phyloP scores from a whole-genome alignment of 805 yeast species.

The Helenozyma baotianmanensis region DNA sequence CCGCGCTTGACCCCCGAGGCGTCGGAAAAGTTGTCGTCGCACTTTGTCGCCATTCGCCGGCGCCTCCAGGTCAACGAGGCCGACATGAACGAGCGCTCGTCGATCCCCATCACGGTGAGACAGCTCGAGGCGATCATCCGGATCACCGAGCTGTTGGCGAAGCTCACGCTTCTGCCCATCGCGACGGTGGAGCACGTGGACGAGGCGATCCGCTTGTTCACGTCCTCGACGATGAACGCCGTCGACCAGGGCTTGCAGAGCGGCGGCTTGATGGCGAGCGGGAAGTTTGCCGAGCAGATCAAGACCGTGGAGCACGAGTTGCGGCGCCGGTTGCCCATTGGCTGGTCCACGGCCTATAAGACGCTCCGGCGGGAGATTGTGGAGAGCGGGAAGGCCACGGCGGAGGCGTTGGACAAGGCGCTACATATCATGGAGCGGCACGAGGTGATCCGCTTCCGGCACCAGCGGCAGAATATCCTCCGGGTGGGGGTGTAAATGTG shows the following conservation, averaged over 20 bases:
- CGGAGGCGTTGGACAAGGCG: slow-evolving; percentile 78
- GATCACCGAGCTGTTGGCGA: slow-evolving; percentile 91
- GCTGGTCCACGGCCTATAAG: slow-evolving; percentile 89
- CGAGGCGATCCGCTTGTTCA: slow-evolving; percentile 90
- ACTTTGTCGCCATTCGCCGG: slow-evolving; percentile 86
- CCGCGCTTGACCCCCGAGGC: slow-evolving; percentile 89
- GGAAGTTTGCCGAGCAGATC: slow-evolving; percentile 66
- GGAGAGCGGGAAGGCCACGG: slow-evolving; percentile 55
- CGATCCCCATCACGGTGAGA: slow-evolving; percentile 96
- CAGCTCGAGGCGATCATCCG: slow-evolving; percentile 97
- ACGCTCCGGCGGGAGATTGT: slow-evolving; percentile 83
- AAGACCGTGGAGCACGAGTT: slow-evolving; percentile 77
- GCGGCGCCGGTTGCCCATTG: slow-evolving; percentile 87
- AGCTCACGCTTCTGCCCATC: slow-evolving; percentile 72
- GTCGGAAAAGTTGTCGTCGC: slow-evolving; percentile 82
- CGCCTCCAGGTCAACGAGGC: slow-evolving; percentile 77
- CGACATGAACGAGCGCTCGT: slow-evolving; percentile 80
- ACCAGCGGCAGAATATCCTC: slow-evolving; percentile 44
- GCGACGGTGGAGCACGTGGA: slow-evolving; percentile 89
- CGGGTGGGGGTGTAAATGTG: slow-evolving; percentile 11
- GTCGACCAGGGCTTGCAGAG: slow-evolving; percentile 59
- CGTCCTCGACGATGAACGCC: slow-evolving; percentile 97
- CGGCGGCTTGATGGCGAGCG: slow-evolving; percentile 42
- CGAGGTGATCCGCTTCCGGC: slow-evolving; percentile 82
- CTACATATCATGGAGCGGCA: slow-evolving; percentile 76